Evolutionary conservation across 331 rosid species (phyloP).

Genomic region (Malus hybrid): DNA sequence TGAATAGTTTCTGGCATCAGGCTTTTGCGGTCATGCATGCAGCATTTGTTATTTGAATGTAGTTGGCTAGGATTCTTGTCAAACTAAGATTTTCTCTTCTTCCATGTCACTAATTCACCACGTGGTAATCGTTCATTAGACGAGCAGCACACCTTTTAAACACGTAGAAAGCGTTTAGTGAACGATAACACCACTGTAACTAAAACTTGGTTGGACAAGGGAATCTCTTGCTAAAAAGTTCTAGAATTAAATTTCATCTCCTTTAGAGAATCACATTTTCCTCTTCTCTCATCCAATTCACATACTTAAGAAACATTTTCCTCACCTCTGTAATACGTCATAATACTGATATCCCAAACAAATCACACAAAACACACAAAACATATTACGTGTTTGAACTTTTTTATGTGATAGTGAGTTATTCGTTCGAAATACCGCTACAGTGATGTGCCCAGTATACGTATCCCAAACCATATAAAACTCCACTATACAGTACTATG

Average conservation of each 20-base stretch:
- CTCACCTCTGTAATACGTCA: too few relatives aligned
- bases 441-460: neutral
- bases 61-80: neutral
- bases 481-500: neutral
- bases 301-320: too few relatives aligned
- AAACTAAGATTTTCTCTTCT: neutral
- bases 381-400: neutral
- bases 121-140: neutral
- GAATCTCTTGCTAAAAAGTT: neutral
- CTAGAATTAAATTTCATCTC: too few relatives aligned
- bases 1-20: neutral
- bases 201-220: neutral
- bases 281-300: too few relatives aligned
- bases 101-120: neutral
- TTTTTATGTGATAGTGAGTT: neutral
- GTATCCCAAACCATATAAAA: neutral
- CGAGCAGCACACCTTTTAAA: neutral
- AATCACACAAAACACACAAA: neutral
- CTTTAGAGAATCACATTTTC: too few relatives aligned
- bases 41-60: neutral
- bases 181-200: too few relatives aligned
- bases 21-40: slow-evolving; percentile 9
- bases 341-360: too few relatives aligned
- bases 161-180: too few relatives aligned
- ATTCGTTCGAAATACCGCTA: neutral